Evolutionary conservation across 805 yeast species (phyloP).

Genomic region (Yarrowia divulgata): DNA sequence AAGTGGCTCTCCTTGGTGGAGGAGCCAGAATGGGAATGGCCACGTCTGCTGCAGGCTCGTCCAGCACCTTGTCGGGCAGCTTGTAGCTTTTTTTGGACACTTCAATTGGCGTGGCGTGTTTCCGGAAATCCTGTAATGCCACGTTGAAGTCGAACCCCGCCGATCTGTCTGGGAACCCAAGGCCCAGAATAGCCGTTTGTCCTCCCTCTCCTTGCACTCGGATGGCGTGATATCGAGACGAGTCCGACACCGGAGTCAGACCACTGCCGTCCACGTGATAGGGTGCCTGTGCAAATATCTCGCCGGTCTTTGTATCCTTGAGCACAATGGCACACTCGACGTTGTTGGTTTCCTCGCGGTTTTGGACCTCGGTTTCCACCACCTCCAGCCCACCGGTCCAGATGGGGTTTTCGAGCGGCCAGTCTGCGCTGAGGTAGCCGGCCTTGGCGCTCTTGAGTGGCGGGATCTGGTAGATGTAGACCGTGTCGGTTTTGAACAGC

Average conservation of each 20-base stretch:
- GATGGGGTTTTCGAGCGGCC: constrained; percentile 51
- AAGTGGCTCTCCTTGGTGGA: constrained; percentile 46
- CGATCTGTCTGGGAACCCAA: constrained; percentile 52
- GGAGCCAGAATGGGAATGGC: constrained; percentile 45
- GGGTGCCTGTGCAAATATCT: constrained; percentile 52
- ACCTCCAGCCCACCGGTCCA: constrained; percentile 52
- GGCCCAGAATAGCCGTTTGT: constrained; percentile 54
- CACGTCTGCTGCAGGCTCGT: constrained; percentile 12
- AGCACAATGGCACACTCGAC: constrained; percentile 48
- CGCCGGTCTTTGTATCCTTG: constrained; percentile 47
- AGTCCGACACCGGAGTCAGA: constrained; percentile 49
- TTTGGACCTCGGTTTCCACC: constrained; percentile 45
- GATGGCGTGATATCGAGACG: constrained; percentile 52
- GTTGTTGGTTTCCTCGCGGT: constrained; percentile 22
- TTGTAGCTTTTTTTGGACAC: constrained; percentile 46
- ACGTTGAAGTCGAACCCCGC: constrained; percentile 52
- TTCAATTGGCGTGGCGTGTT: constrained; percentile 43
- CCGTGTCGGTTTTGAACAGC: constrained; percentile 45
- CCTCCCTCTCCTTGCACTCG: constrained; percentile 49
- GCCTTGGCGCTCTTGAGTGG: constrained; percentile 45
- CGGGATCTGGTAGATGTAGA: constrained; percentile 47
- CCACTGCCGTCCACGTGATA: constrained; percentile 49
- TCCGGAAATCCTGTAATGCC: constrained; percentile 51
- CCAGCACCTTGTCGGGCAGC: constrained; percentile 44
- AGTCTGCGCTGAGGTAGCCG: constrained; percentile 48